Base-by-base conservation (phyloP, 495 filamentous ascomycete genomes). In the Annulohypoxylon maeteangense region DNA sequence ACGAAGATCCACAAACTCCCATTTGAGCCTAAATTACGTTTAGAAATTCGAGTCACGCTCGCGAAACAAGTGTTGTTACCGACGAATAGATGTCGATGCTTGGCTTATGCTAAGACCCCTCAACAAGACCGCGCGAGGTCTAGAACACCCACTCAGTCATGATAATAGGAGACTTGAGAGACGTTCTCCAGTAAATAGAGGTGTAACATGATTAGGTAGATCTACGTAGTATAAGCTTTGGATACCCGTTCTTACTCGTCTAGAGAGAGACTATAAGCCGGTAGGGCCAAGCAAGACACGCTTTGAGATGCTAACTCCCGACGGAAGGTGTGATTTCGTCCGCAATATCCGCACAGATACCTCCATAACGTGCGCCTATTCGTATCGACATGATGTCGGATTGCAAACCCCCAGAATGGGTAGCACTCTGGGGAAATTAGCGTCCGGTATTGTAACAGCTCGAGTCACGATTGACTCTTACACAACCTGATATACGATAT, bases 281-380 rank as follows among this genome's bases (percentile, higher is more conserved):
- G 29, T 22, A 65, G 31, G 50, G 65, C 70, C 60, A 73, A 68
- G 65, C 60, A 69, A 65, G 61, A 62, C 25, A 16, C 16, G 12
- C 5, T 18, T 66, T 42, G 29, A 65, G 48, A 66, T 65, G 50
- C 61, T 73, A 65, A 63, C 70, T 66, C 50, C 44, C 53, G 70
- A 58, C 23, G 65, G 65, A 73, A 73, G 70, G 70, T 73, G 65
- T 66, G 27, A 73, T 68, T 66, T 14, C 7, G 14, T 56, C 51
- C 16, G 36, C 22, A 12, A 65, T 10, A 8, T 23, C 32, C 38
- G 31, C 29, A 7, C 22, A 18, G 42, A 53, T 31, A 27, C 7
- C 34, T 58, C 7, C 12, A 40, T 57, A 6, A 3, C 1, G 31
- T 31, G 14, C 27, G 16, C 23, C 14, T 36, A 32, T 38, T 48